Conservation (phyloP, 768 basidiomycete species). For the Mycena capillaripes region DNA sequence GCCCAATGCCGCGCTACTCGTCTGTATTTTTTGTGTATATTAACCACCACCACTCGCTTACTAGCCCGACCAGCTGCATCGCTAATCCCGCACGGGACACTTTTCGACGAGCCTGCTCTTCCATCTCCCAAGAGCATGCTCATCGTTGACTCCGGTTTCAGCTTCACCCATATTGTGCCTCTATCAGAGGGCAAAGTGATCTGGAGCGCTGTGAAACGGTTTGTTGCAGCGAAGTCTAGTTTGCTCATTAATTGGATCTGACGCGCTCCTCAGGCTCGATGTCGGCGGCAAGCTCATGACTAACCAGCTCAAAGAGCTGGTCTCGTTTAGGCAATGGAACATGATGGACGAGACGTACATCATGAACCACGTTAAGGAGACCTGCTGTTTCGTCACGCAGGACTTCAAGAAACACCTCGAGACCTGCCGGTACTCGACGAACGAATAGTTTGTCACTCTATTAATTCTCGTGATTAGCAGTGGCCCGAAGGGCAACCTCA, state of each 20-base stretch:
- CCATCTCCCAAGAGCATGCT: slow-evolving; percentile 83
- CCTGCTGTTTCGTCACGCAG: slow-evolving; percentile 88
- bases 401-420: slow-evolving; percentile 83
- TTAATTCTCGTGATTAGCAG: slow-evolving; percentile 51
- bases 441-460: neutral
- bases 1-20: slow-evolving; percentile 87
- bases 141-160: slow-evolving; percentile 93
- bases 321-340: slow-evolving; percentile 97
- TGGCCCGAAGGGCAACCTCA: slow-evolving; percentile 70
- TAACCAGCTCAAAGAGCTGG: slow-evolving; percentile 93
- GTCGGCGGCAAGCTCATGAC: slow-evolving; percentile 96
- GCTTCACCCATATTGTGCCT: slow-evolving; percentile 94
- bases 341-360: slow-evolving; percentile 98
- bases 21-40: slow-evolving; percentile 54
- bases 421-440: slow-evolving; percentile 76
- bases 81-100: slow-evolving; percentile 77
- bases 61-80: slow-evolving; percentile 72
- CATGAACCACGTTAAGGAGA: slow-evolving; percentile 93
- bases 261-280: slow-evolving; percentile 75
- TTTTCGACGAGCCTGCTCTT: slow-evolving; percentile 68
- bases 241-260: neutral
- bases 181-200: slow-evolving; percentile 80
- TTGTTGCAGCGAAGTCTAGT: slow-evolving; percentile 35
- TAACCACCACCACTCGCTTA: slow-evolving; percentile 37
- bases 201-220: slow-evolving; percentile 90